These are phyloP conservation scores for Lactarius sanguifluus DNA, from an alignment of 768 basidiomycete genomes.

Conservation along the genomic window DNA sequence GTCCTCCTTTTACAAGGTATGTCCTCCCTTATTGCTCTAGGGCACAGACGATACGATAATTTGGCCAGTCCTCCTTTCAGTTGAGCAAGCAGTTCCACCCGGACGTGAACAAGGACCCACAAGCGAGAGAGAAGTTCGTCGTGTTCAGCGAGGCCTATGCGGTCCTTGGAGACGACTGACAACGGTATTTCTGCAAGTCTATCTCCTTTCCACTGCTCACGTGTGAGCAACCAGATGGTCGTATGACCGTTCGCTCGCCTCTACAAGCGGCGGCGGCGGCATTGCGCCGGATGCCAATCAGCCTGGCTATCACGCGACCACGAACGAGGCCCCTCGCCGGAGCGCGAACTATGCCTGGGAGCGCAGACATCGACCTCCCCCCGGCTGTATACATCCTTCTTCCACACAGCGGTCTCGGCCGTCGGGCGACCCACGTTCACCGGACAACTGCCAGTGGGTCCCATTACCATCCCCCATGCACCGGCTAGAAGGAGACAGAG, in stretches of 20 bases:
- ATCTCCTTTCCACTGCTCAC: not conserved
- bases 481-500: constrained; percentile 23
- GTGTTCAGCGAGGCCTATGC: constrained; percentile 50
- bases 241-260: constrained; percentile 37
- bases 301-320: constrained; percentile 27
- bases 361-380: constrained; percentile 29
- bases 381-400: constrained; percentile 12
- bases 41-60: too few species aligned
- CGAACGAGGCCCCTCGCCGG: constrained; percentile 36
- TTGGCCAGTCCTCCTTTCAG: constrained; percentile 31
- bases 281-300: not conserved
- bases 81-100: constrained; percentile 52
- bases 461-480: constrained; percentile 17
- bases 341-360: constrained; percentile 43
- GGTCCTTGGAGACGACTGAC: constrained; percentile 45
- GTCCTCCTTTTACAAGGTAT: constrained; percentile 42
- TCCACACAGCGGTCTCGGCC: constrained; percentile 3
- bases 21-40: not conserved
- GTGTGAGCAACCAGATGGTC: constrained; percentile 33
- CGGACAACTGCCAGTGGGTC: not conserved
- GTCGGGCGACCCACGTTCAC: not conserved
- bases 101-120: constrained; percentile 42
- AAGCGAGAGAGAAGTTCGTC: constrained; percentile 44
- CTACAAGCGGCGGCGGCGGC: not conserved
- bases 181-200: constrained; percentile 37